Evolutionary conservation across 495 filamentous ascomycete species (phyloP).

Genomic region (Penicillium herquei): DNA sequence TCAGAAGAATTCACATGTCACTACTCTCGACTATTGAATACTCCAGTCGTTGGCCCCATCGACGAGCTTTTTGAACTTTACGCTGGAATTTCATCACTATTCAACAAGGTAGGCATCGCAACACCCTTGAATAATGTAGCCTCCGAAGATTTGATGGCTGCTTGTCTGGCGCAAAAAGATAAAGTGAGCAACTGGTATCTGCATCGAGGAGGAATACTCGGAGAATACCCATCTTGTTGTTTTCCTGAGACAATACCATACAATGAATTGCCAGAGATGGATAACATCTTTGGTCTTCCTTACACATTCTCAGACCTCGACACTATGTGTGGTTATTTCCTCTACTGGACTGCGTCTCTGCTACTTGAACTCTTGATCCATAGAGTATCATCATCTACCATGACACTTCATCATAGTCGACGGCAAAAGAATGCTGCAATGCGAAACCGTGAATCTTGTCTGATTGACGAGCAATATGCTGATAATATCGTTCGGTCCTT

Average conservation of each 20-base stretch:
- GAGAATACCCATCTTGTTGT: not conserved
- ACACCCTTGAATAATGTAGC: not conserved
- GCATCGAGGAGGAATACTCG: not conserved
- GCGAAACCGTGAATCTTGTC: not conserved
- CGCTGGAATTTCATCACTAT: not conserved
- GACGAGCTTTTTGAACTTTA: not conserved
- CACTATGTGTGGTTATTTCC: not conserved
- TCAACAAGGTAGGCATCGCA: not conserved
- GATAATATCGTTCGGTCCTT: not conserved
- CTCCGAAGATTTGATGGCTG: not conserved
- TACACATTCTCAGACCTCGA: not conserved
- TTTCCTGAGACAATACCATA: not conserved
- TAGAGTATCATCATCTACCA: not conserved
- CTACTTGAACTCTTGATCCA: not conserved
- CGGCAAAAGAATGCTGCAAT: not conserved
- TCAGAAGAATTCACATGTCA: not conserved
- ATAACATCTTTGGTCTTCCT: not conserved
- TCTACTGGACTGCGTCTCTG: not conserved
- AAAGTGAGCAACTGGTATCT: not conserved
- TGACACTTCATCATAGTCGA: not conserved
- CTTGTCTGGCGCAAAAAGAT: not conserved
- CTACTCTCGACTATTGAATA: not conserved
- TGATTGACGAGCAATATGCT: not conserved
- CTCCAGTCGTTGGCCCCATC: not conserved
- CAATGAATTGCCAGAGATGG: not conserved